These are phyloP conservation scores for Huntiella decipiens DNA, from an alignment of 2,329 filamentous ascomycete genomes.

Conservation along the genomic window DNA sequence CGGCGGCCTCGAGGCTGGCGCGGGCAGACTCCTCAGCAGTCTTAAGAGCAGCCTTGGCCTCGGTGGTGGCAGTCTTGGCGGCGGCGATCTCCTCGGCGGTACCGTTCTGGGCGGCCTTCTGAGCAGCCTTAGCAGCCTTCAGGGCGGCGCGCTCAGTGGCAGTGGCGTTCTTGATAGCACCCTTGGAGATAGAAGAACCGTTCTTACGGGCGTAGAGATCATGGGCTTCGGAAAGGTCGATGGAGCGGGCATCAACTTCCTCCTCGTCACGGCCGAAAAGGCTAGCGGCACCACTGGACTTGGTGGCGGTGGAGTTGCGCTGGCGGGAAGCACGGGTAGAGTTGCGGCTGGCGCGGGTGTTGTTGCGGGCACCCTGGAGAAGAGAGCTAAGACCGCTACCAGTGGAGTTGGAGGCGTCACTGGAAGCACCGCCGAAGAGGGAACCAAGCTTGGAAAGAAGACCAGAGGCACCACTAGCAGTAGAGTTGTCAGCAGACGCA, in stretches of 20 bases:
- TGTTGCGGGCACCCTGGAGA: background rate
- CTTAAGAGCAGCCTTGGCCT: background rate
- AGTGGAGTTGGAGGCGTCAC: background rate
- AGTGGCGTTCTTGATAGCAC: background rate
- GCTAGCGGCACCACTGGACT: background rate
- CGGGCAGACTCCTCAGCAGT: background rate
- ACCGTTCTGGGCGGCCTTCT: background rate
- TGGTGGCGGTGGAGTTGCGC: background rate
- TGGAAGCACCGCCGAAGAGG: background rate
- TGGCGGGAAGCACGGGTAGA: background rate
- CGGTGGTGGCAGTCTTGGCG: background rate
- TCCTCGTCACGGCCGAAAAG: background rate
- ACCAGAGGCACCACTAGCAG: background rate
- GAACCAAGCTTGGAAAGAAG: constrained; percentile 1
- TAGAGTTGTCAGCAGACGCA: background rate
- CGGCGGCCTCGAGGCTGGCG: background rate
- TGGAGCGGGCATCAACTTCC: constrained; percentile 1
- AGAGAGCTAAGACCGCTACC: background rate
- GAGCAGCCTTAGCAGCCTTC: background rate
- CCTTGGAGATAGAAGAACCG: background rate
- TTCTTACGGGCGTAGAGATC: constrained; percentile 2
- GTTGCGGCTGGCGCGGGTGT: too few species aligned
- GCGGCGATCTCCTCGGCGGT: background rate
- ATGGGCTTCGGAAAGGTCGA: background rate
- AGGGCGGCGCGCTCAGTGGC: background rate